Percentiles rank a stretch among this genome's conserved stretches.
Conservation (phyloP, 306 rosid species). For the Dryas octopetala region DNA sequence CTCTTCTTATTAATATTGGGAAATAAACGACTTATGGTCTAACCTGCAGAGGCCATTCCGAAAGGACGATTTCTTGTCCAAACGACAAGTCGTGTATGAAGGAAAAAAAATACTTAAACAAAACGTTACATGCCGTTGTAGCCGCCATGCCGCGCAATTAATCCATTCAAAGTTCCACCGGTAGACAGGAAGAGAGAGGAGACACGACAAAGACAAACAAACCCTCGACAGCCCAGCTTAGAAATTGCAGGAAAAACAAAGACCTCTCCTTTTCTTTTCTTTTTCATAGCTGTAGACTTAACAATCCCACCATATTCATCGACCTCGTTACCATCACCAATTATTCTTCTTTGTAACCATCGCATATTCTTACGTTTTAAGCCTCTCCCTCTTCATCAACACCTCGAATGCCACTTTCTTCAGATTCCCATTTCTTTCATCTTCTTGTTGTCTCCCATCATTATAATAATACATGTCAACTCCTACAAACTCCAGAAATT, state of each 20-base stretch:
- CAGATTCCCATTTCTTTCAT: constrained; percentile 20
- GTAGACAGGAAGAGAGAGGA: neutral
- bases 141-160: neutral
- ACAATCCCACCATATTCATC: constrained; percentile 6
- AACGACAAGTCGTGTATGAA: too few relatives aligned
- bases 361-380: constrained; percentile 22
- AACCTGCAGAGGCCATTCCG: too few relatives aligned
- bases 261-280: neutral
- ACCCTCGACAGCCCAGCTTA: constrained; percentile 16
- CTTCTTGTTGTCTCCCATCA: constrained; percentile 8
- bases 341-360: constrained; percentile 46
- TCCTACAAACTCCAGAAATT: neutral
- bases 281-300: constrained; percentile 9
- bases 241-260: constrained; percentile 20
- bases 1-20: too few relatives aligned
- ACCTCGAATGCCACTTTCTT: constrained; percentile 7
- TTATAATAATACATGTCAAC: neutral
- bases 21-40: too few relatives aligned
- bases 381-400: constrained; percentile 2
- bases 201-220: constrained; percentile 13
- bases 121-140: neutral
- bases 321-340: constrained; percentile 37
- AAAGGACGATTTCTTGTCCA: neutral
- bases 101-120: neutral
- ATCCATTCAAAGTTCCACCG: neutral